Evolutionary conservation across 2,329 filamentous ascomycete genomes (phyloP), one percentile per base, ranked within the genome.

Genomic region (Scolecobasidium constrictum): DNA sequence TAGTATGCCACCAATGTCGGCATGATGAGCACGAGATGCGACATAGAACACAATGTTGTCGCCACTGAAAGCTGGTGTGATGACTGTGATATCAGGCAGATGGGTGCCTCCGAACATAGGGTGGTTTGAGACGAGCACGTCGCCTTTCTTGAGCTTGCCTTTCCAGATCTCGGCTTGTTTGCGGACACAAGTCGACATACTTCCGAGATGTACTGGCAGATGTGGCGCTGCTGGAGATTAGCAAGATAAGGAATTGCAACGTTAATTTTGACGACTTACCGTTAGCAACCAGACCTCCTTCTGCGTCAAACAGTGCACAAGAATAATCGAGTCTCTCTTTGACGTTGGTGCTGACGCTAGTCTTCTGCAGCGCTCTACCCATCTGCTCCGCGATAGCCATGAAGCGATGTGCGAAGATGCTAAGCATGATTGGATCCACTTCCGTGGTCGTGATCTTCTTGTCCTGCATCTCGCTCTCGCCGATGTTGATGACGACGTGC

Each of bases 381-480:
- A 90, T 88, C 55, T 88, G 83, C 60, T 90, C 84, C 2, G 84
- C 84, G 51, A 88, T 86, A 5, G 81, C 79, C 83, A 88, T 90
- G 61, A 90, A 90, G 5, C 84, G 73, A 56, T 88, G 83, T 1
- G 80, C 81, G 50, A 90, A 88, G 45, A 90, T 83, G 53, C 77
- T 82, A 2, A 90, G 70, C 63, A 85, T 72, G 50, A 88, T 83
- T 0, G 83, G 83, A 55, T 88, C 81, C 1, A 85, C 77, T 44
- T 78, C 72, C 35, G 68, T 69, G 12, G 67, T 69, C 38, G 62
- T 63, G 31, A 71, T 58, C 45, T 69, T 63, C 47, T 65, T 66
- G 13, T 73, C 62, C 56, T 68, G 48, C 42, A 56, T 47, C 56
- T 73, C 65, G 49, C 66, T 64, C 37, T 78, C 78, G 43, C 80